Evolutionary conservation across 257 asterid genomes (phyloP), one percentile per base, ranked within the genome.

Genomic region (Ajuga chamaepitys): DNA sequence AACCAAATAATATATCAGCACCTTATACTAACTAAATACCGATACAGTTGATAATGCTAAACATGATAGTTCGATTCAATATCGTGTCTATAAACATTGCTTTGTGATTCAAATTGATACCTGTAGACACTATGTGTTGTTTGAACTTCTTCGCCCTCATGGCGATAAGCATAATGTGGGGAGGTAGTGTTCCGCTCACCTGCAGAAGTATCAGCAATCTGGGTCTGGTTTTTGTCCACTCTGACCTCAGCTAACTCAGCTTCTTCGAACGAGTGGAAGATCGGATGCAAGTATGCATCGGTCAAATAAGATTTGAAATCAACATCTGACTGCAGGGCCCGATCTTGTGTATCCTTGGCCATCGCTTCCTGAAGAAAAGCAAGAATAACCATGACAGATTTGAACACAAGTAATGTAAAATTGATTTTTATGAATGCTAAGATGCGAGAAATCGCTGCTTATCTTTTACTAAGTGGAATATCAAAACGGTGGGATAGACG

Each of bases 271-370:
- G 95, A 80, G 74, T 65, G 85, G 80, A 88, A 91, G 56, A 88
- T 88, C 1, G 96, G 98, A 57, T 88, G 98, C 78, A 91, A 79
- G 78, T 91, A 91, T 44, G 98, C 98, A 50, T 88, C 86, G 0
- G 89, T 73, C 79, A 92, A 66, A 71, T 71, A 86, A 30, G 95
- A 55, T 73, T 82, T 88, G 48, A 92, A 75, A 63, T 68, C 74
- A 45, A 53, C 37, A 47, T 83, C 89, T 7, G 82, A 48, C 66
- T 73, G 87, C 28, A 81, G 28, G 40, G 81, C 71, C 12, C 20
- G 74, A 45, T 86, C 89, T 76, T 86, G 80, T 42, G 30, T 16
- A 64, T 86, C 96, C 79, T 86, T 88, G 53, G 63, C 82, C 87
- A 77, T 83, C 17, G 98, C 95, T 73, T 92, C 98, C 98, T 92